Conservation (phyloP, 176 grass and related monocot genomes). For the Zoysia japonica region DNA sequence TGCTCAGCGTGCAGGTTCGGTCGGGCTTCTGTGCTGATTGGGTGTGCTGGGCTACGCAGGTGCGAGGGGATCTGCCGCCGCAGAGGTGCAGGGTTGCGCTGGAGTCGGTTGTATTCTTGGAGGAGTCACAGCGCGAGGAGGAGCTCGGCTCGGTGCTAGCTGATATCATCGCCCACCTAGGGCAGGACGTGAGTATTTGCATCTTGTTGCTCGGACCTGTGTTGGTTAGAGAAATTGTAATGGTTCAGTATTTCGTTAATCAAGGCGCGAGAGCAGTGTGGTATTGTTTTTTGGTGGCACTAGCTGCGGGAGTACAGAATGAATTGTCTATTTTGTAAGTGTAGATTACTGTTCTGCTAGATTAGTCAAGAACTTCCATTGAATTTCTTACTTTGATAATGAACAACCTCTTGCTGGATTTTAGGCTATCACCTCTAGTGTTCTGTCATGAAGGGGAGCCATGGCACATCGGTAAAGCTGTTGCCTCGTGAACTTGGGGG, state of each 20-base stretch:
- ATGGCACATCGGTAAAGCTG: no score
- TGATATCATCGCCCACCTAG: conserved; percentile 92
- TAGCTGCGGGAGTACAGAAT: neutral
- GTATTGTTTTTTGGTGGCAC: neutral
- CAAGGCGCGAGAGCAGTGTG: neutral
- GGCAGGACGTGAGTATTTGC: conserved; percentile 78
- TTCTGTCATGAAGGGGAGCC: neutral
- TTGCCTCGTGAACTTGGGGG: no score
- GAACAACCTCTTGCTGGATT: conserved; percentile 6
- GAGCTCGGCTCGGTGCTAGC: conserved; percentile 76
- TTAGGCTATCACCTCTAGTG: neutral
- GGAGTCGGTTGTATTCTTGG: conserved; percentile 74
- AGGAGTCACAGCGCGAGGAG: conserved; percentile 60
- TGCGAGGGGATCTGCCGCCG: conserved; percentile 74
- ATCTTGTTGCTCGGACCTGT: neutral
- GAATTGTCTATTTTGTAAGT: conserved; percentile 9
- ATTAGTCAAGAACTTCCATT: neutral
- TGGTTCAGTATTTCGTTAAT: conserved; percentile 11
- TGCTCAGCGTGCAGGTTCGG: conserved; percentile 2
- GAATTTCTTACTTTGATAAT: neutral
- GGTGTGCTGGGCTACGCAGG: conserved; percentile 42
- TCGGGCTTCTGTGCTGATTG: conserved; percentile 24
- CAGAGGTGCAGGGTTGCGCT: conserved; percentile 79
- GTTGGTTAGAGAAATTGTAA: neutral
- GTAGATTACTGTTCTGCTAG: conserved; percentile 5